phyloP scores from a whole-genome alignment of 768 basidiomycete genomes.

The Leccinum variicolor region DNA sequence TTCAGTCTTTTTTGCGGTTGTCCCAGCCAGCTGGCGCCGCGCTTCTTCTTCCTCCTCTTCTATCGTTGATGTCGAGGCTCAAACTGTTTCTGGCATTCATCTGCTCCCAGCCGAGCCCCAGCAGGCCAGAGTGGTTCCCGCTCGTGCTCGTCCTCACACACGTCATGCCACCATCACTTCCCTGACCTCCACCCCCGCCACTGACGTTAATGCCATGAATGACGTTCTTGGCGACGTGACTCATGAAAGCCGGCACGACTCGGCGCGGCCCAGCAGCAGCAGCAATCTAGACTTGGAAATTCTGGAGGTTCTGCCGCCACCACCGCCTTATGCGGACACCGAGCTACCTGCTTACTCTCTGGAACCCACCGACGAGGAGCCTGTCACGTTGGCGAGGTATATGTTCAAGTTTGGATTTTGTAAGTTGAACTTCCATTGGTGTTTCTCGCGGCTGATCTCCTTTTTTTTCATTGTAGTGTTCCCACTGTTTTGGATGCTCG shows the following conservation, averaged over 20 bases:
- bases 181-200: neutral
- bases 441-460: neutral
- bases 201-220: slow-evolving; percentile 16
- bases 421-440: slow-evolving; percentile 26
- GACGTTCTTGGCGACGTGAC: slow-evolving; percentile 29
- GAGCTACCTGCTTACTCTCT: slow-evolving; percentile 35
- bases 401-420: slow-evolving; percentile 51
- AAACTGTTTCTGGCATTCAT: slow-evolving; percentile 2
- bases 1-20: neutral
- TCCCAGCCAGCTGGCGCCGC: slow-evolving; percentile 16
- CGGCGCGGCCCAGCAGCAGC: neutral
- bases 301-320: slow-evolving; percentile 4
- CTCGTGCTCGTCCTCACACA: slow-evolving; percentile 5
- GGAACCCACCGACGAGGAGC: slow-evolving; percentile 28
- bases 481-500: slow-evolving; percentile 48
- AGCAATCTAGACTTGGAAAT: neutral
- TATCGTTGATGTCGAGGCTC: slow-evolving; percentile 15
- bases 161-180: neutral
- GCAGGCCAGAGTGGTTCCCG: slow-evolving; percentile 1
- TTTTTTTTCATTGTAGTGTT: slow-evolving; percentile 33
- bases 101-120: slow-evolving; percentile 5
- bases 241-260: slow-evolving; percentile 32
- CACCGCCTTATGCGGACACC: slow-evolving; percentile 30
- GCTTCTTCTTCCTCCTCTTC: slow-evolving; percentile 2
- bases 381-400: slow-evolving; percentile 43